These are phyloP conservation scores for Erigeron canadensis DNA, from an alignment of 129 eudicot genomes.

Conservation along the genomic window DNA sequence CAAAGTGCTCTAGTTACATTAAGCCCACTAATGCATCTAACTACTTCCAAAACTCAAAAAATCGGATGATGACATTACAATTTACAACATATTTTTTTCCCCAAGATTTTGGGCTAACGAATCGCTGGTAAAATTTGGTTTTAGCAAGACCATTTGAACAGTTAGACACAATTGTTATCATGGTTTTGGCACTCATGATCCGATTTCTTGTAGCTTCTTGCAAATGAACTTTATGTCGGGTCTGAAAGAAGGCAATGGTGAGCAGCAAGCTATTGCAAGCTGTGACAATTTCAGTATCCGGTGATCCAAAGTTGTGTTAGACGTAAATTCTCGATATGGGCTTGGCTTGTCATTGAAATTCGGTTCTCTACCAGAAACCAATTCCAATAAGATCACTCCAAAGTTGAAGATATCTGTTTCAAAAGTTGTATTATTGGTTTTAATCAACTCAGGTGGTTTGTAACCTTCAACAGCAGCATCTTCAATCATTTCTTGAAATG, in stretches of 20 bases:
- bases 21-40: not conserved
- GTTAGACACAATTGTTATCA: not conserved
- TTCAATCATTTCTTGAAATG: constrained; percentile 13
- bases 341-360: not conserved
- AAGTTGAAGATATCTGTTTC: constrained; percentile 13
- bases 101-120: not conserved
- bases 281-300: constrained; percentile 1
- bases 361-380: not conserved
- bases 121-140: not conserved
- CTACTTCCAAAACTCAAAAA: not conserved
- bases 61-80: not conserved
- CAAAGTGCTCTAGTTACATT: not conserved
- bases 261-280: constrained; percentile 18
- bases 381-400: constrained; percentile 16
- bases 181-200: not conserved
- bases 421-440: not conserved
- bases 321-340: not conserved
- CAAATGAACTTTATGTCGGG: constrained; percentile 12
- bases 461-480: constrained; percentile 15
- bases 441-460: constrained; percentile 15
- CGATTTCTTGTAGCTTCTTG: constrained; percentile 14
- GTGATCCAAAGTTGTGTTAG: not conserved
- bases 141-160: not conserved
- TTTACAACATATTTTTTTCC: not conserved
- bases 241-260: constrained; percentile 3